These are phyloP conservation scores for Umbilicaria muhlenbergii DNA, from an alignment of 495 filamentous ascomycete genomes.

Conservation along the genomic window DNA sequence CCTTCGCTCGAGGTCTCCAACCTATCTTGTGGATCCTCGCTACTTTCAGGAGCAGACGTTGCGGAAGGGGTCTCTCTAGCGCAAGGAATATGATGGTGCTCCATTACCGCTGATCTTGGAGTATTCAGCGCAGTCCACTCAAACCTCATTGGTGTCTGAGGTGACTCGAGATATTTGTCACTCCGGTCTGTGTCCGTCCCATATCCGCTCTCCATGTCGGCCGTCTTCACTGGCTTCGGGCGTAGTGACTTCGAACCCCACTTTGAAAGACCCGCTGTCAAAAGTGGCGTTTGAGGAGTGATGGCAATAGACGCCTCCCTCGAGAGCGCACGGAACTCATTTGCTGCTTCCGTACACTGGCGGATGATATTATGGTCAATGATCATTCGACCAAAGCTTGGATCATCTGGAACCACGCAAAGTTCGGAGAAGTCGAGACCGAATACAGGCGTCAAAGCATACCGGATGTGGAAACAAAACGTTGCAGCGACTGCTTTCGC, in stretches of 20 bases:
- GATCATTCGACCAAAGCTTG: slow-evolving; percentile 47
- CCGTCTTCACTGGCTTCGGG: slow-evolving; percentile 1
- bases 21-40: not conserved
- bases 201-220: slow-evolving; percentile 16
- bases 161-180: slow-evolving; percentile 6
- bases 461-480: slow-evolving; percentile 75
- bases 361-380: slow-evolving; percentile 47
- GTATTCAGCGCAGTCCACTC: slow-evolving; percentile 10
- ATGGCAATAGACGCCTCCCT: slow-evolving; percentile 1
- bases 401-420: slow-evolving; percentile 46
- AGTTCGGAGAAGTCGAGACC: slow-evolving; percentile 58
- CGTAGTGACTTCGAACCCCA: slow-evolving; percentile 6
- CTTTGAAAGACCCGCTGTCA: not conserved
- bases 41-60: not conserved
- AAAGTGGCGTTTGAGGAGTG: slow-evolving; percentile 3
- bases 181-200: slow-evolving; percentile 16
- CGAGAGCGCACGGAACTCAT: slow-evolving; percentile 25
- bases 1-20: not conserved
- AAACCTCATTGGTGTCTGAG: slow-evolving; percentile 2
- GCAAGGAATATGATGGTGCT: not conserved
- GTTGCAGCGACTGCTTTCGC: slow-evolving; percentile 72
- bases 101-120: not conserved
- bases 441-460: slow-evolving; percentile 76
- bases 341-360: slow-evolving; percentile 35
- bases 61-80: not conserved